Base-by-base conservation (phyloP, 179 eudicot genomes). In the Silene vulgaris region DNA sequence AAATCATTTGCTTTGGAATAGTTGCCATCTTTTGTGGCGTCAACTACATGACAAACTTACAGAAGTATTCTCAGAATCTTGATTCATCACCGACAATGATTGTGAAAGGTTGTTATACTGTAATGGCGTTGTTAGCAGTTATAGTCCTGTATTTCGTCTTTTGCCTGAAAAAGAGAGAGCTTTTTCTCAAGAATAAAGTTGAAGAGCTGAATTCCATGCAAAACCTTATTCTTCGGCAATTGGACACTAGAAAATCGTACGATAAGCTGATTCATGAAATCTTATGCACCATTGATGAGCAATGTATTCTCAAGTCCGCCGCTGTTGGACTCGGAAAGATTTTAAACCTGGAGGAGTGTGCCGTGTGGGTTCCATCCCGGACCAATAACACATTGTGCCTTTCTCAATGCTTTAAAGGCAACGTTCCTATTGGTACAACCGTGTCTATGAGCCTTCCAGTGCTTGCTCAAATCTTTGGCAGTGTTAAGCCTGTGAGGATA, bases 361-460 rank as follows among this genome's bases (percentile, higher is more conserved):
- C 92, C 12, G 29, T 90, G 75, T 90, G 96, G 96, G 78, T 90
- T 84, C 96, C 90, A 13, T 81, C 88, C 16, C 83, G 62, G 73
- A 82, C 80, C 66, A 87, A 88, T 19, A 19, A 68, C 54, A 76
- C 74, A 48, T 72, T 89, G 57, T 80, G 78, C 57, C 85, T 88
- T 65, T 86, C 89, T 70, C 80, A 90, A 66, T 76, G 90, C 9
- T 65, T 87, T 26, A 82, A 80, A 19, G 74, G 77, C 77, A 65
- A 76, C 56, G 79, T 80, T 57, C 85, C 89, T 19, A 70, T 83
- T 60, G 90, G 88, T 28, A 84, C 84, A 13, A 83, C 86, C 35
- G 86, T 90, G 71, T 75, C 89, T 0, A 78, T 83, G 28, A 82
- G 82, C 77, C 86, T 84, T 62, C 86, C 89, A 13, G 74, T 82